Percentiles rank a stretch among this genome's conserved stretches.
Conservation (phyloP, 2,329 filamentous ascomycete species). For the Hypomyces rosellus region DNA sequence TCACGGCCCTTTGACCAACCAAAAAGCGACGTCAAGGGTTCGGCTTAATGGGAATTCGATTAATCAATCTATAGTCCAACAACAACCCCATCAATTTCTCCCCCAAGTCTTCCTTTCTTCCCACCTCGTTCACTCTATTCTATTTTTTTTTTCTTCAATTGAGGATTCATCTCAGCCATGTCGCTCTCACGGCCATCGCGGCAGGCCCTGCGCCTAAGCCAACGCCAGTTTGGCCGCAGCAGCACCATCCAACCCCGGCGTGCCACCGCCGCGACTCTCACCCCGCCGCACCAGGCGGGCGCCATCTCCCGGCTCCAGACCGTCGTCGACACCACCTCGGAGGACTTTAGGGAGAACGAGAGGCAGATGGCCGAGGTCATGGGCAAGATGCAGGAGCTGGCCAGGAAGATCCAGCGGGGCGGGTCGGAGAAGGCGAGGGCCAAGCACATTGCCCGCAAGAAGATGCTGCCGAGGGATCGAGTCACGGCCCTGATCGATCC, state of each 20-base stretch:
- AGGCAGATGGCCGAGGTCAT: conserved; percentile 70
- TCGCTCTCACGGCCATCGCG: conserved; percentile 40
- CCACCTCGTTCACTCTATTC: background rate
- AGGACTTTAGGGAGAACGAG: conserved; percentile 77
- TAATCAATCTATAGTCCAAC: background rate
- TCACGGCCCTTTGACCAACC: background rate
- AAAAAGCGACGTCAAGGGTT: conserved; percentile 11
- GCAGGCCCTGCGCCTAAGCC: conserved; percentile 36
- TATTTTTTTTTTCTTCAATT: background rate
- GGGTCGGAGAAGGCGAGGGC: conserved; percentile 76
- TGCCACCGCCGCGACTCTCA: conserved; percentile 66
- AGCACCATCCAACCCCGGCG: conserved; percentile 25
- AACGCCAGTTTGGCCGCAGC: conserved; percentile 28
- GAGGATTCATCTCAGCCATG: conserved; percentile 26
- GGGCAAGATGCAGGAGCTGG: conserved; percentile 61
- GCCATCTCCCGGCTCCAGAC: conserved; percentile 77
- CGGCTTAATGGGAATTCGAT: conserved; percentile 1
- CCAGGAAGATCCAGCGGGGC: conserved; percentile 64
- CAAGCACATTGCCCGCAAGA: conserved; percentile 81
- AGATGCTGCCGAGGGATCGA: conserved; percentile 90
- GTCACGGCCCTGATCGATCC: conserved; percentile 83
- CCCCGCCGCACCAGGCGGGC: conserved; percentile 71
- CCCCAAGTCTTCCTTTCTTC: background rate
- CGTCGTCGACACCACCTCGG: conserved; percentile 67
- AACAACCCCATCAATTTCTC: background rate